Conservation (phyloP, 2,329 filamentous ascomycete species). For the Ramularia endophylla region DNA sequence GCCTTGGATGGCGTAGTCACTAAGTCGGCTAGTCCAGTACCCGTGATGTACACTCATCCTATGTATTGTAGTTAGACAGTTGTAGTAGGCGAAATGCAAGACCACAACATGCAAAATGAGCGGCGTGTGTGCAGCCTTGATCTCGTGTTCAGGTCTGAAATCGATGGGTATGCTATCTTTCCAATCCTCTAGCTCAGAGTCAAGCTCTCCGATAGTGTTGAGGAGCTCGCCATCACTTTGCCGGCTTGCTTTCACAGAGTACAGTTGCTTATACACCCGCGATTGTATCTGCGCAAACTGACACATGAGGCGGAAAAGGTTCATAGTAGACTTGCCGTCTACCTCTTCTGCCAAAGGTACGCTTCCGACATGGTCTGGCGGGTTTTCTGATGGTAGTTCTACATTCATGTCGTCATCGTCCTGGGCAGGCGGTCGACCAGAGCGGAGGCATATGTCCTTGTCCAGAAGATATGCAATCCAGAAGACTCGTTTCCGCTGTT, state of each 20-base stretch:
- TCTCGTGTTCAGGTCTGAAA: conserved; percentile 95
- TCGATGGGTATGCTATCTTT: conserved; percentile 93
- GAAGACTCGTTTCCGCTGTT: conserved; percentile 76
- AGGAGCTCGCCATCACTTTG: conserved; percentile 89
- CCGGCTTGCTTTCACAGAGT: conserved; percentile 86
- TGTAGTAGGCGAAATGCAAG: conserved; percentile 95
- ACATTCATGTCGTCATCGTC: conserved; percentile 90
- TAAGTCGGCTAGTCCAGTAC: conserved; percentile 93
- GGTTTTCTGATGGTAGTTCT: conserved; percentile 85
- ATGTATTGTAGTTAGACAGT: conserved; percentile 94
- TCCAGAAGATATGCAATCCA: conserved; percentile 73
- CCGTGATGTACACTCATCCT: conserved; percentile 98
- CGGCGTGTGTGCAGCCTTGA: conserved; percentile 85
- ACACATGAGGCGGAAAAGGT: conserved; percentile 89
- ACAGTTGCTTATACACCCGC: conserved; percentile 86
- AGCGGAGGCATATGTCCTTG: conserved; percentile 67
- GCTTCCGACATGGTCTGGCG: conserved; percentile 87
- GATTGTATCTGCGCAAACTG: conserved; percentile 88
- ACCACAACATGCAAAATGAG: conserved; percentile 93
- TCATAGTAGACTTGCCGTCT: conserved; percentile 87
- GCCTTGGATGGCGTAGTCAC: conserved; percentile 91
- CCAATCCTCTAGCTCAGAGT: conserved; percentile 79
- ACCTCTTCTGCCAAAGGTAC: conserved; percentile 62
- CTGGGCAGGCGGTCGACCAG: conserved; percentile 65
- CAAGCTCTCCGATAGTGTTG: conserved; percentile 92